A percentile compares a stretch with the other conserved stretches of the same genome.
These are phyloP conservation scores for Penicillium sp. DNA, from an alignment of 2,329 filamentous ascomycete genomes.

Conservation along the genomic window DNA sequence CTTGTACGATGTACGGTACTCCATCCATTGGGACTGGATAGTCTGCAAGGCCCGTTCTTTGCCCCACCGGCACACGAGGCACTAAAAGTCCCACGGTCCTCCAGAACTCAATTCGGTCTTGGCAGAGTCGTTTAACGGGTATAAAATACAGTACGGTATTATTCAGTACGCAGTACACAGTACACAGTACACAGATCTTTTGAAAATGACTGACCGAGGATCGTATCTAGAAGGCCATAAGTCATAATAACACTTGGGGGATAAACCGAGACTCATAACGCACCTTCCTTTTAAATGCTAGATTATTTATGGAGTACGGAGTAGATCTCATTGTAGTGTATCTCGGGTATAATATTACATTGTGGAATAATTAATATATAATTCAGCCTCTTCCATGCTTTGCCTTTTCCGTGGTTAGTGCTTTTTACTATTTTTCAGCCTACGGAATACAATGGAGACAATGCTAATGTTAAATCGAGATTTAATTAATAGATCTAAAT, in stretches of 20 bases:
- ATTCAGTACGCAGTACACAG: background rate
- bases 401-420: background rate
- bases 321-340: background rate
- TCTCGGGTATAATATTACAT: background rate
- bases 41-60: background rate
- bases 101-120: constrained; percentile 2
- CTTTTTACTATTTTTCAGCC: background rate
- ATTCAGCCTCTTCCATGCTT: background rate
- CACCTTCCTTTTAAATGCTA: background rate
- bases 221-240: background rate
- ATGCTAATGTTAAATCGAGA: background rate
- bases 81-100: background rate
- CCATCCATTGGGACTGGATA: background rate
- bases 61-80: constrained; percentile 1
- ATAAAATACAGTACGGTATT: background rate
- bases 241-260: background rate
- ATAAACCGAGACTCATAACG: background rate
- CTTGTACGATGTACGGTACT: background rate
- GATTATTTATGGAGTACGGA: background rate
- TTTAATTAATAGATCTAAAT: background rate
- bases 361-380: background rate
- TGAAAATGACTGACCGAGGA: background rate
- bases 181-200: background rate
- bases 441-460: background rate
- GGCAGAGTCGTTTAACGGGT: background rate